Base-by-base conservation (phyloP, 1,284 basidiomycete species). In the Cystobasidium pallidum region DNA sequence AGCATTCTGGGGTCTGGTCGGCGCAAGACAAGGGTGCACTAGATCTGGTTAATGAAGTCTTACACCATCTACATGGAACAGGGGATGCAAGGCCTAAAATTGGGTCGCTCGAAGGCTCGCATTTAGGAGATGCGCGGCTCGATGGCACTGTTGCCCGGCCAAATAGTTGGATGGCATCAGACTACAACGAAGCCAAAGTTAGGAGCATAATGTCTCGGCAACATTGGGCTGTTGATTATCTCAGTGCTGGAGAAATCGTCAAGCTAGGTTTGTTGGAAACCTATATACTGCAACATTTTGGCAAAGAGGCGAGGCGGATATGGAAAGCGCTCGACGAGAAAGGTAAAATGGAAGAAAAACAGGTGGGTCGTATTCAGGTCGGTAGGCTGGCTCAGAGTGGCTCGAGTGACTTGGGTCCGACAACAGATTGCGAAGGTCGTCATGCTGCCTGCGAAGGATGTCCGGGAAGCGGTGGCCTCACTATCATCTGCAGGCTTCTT, bases 281-380 rank as follows among this genome's bases (percentile, higher is more conserved):
- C 2, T 66, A 68, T 21, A 68, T 67, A 8, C 19, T 36, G 32
- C 34, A 49, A 21, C 87, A 89, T 76, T 89, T 94, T 79, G 94
- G 94, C n/a, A 84, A 88, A 19, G 87, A 89, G 52, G 94, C 91
- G 15, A 88, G 94, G 2, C 85, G 94, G 43, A 89, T 98, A 65
- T 83, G 98, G 74, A 86, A 90, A 63, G 84, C 97, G 24, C 82
- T 99, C 34, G 81, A 91, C 62, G 88, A 90, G 68, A 89, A 88
- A n/a, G 92, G 92, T n/a, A 96, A 96, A 82, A 88, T 95, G 83
- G 92, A 94, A 75, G 95, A 98, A 81, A 94, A 95, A 80, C 92
- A 94, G 83, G 92, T 91, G 72, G 72, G 86, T 82, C n/a, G n/a
- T 19, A 19, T 34, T 65, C 32, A 52, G 15, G 41, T 19, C 28